Conservation (phyloP, 768 basidiomycete species). For the Lepiota venenata region DNA sequence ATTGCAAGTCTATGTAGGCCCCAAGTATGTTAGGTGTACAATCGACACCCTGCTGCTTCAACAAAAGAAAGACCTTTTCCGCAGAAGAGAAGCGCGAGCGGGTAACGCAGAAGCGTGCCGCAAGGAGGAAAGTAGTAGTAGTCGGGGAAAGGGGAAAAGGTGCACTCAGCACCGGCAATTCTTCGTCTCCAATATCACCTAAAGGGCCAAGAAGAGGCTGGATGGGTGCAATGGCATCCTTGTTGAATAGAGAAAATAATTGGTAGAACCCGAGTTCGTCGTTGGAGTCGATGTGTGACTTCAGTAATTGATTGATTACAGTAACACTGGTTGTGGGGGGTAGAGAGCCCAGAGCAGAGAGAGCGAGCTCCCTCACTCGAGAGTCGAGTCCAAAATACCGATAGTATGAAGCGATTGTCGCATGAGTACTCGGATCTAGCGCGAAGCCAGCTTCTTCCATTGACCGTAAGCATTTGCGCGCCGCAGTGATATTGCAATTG, state of each 20-base stretch:
- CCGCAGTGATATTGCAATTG: conserved; percentile 59
- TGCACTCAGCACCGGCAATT: background rate
- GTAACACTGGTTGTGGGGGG: conserved; percentile 38
- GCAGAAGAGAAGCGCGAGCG: conserved; percentile 43
- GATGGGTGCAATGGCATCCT: conserved; percentile 6
- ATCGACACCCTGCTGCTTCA: conserved; percentile 37
- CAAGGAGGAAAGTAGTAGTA: conserved; percentile 56
- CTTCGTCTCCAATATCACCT: background rate
- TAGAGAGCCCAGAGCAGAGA: conserved; percentile 43
- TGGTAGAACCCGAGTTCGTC: conserved; percentile 45
- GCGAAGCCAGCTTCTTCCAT: conserved; percentile 60
- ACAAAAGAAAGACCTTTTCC: conserved; percentile 42
- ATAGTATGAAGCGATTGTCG: conserved; percentile 55
- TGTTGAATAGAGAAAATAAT: conserved; percentile 48
- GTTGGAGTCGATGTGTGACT: conserved; percentile 51
- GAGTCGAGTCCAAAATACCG: conserved; percentile 55
- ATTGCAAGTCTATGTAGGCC: conserved; percentile 58
- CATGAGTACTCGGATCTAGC: conserved; percentile 55
- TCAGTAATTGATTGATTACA: conserved; percentile 69
- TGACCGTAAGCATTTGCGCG: conserved; percentile 44
- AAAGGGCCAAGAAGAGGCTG: background rate
- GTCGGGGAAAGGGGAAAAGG: conserved; percentile 36
- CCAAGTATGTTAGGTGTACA: conserved; percentile 46
- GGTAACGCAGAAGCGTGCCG: conserved; percentile 53
- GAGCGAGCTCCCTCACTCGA: conserved; percentile 48